Base-by-base conservation (phyloP, 768 basidiomycete species). In the Mycena sanguinolenta region DNA sequence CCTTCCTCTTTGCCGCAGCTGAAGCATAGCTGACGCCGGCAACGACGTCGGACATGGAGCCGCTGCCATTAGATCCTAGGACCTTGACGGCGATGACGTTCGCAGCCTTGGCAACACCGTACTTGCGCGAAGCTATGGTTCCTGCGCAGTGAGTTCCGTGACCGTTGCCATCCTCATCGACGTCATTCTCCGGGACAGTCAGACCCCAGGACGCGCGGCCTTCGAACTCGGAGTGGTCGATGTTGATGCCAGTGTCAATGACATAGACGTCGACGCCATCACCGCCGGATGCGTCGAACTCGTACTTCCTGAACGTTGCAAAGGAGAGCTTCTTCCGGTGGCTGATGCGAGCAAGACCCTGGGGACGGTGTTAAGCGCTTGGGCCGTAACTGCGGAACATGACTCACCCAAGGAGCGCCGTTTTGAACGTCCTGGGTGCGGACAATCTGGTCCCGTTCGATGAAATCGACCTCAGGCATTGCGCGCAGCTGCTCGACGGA, bases 101-200 rank as follows among this genome's bases (percentile, higher is more conserved):
- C 64, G 96, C 97, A 70, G 87, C 87, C 91, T 99, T 99, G 59
- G 98, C 96, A 53, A 99, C 96, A 82, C 98, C 98, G 77, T 95
- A 99, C 82, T 91, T 94, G 76, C 84, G 83, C 6, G 95, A 96
- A n/a, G 92, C 98, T 74, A 99, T 97, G 34, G 97, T 99, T 63
- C 97, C 97, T 54, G 97, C 96, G 74, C 95, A 97, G 80, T 97
- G 96, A 36, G 94, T 89, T 46, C 97, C 98, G 77, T 99, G 98
- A 71, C 98, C 98, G 80, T 99, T 98, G 65, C 90, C 94, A 75
- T 99, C 98, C 72, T 89, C 88, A 75, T 99, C 97, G 5, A 86
- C 87, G 73, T 97, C 96, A 75, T 92, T 90, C 75, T 77, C 58
- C 10, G 97, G 96, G 71, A 99, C 87, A 23, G 98, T 99, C 86